phyloP scores from a whole-genome alignment of 2,329 filamentous ascomycete genomes.

The Penicillium sp. region DNA sequence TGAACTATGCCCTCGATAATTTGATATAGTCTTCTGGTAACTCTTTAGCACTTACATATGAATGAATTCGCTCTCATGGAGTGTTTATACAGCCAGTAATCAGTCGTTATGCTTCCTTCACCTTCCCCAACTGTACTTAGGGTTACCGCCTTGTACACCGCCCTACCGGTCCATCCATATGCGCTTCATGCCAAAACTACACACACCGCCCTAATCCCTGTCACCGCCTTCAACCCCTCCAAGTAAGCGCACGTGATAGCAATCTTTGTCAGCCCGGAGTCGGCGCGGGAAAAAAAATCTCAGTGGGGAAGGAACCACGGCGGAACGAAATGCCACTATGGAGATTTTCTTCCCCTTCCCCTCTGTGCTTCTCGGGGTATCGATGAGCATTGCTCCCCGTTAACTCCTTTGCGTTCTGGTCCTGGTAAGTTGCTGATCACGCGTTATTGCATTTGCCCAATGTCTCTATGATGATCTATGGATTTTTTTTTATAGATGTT shows the following conservation, averaged over 20 bases:
- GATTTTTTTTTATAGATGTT: slow-evolving; percentile 51
- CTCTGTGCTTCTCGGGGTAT: slow-evolving; percentile 19
- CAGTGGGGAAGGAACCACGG: slow-evolving; percentile 19
- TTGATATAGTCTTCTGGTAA: too few species aligned
- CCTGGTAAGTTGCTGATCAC: slow-evolving; percentile 17
- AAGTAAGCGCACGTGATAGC: neutral
- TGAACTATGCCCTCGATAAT: too few species aligned
- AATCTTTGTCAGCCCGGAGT: slow-evolving; percentile 16
- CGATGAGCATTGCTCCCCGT: slow-evolving; percentile 25
- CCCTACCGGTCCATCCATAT: too few species aligned
- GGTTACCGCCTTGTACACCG: too few species aligned
- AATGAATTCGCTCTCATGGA: too few species aligned
- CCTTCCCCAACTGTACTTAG: too few species aligned
- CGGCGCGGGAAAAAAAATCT: slow-evolving; percentile 25
- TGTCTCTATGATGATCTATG: slow-evolving; percentile 44
- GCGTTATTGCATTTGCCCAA: slow-evolving; percentile 6
- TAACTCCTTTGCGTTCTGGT: slow-evolving; percentile 12
- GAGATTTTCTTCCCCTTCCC: slow-evolving; percentile 23
- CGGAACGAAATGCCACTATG: slow-evolving; percentile 21
- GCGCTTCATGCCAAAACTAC: neutral
- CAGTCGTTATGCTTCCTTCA: too few species aligned
- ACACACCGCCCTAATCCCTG: neutral
- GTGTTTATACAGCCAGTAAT: too few species aligned
- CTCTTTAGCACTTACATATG: too few species aligned
- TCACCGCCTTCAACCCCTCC: neutral